phyloP scores from a whole-genome alignment of 441 rosid genomes.

The Populus tomentosa region DNA sequence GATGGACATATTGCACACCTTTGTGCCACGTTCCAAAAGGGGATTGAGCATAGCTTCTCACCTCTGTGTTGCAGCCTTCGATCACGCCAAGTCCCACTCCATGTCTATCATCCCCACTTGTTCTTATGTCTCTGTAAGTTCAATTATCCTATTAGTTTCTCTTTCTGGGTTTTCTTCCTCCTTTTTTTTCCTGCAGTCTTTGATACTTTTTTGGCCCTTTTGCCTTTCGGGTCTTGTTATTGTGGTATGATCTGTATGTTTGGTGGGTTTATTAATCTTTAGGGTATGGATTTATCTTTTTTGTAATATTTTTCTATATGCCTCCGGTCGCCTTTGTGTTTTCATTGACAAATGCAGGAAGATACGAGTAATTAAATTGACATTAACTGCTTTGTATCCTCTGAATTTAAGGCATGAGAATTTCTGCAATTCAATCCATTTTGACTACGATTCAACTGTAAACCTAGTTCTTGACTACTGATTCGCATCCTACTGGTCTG shows the following conservation, averaged over 20 bases:
- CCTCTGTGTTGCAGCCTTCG: slow-evolving; percentile 64
- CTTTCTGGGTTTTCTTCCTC: not conserved
- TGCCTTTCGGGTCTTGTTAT: not conserved
- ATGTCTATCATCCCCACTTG: slow-evolving; percentile 63
- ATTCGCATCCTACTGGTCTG: too few species aligned
- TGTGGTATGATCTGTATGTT: not conserved
- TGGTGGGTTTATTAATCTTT: not conserved
- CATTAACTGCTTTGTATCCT: too few species aligned
- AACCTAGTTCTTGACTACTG: too few species aligned
- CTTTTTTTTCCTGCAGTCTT: too few species aligned
- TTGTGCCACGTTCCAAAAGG: slow-evolving; percentile 64
- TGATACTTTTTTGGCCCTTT: not conserved
- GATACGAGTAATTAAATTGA: too few species aligned
- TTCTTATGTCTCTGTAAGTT: slow-evolving; percentile 65
- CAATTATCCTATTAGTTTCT: not conserved
- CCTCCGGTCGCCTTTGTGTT: too few species aligned
- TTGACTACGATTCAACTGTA: too few species aligned
- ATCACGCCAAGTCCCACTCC: slow-evolving; percentile 60
- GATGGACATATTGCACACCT: slow-evolving; percentile 72
- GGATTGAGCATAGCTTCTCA: slow-evolving; percentile 74
- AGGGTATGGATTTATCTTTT: too few species aligned
- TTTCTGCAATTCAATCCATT: too few species aligned
- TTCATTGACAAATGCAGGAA: too few species aligned
- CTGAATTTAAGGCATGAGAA: too few species aligned
- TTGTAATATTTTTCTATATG: too few species aligned